Percentiles rank a stretch among this genome's conserved stretches.
Evolutionary conservation across 2,329 filamentous ascomycete species (phyloP).

Genomic region (Colletotrichum karsti): DNA sequence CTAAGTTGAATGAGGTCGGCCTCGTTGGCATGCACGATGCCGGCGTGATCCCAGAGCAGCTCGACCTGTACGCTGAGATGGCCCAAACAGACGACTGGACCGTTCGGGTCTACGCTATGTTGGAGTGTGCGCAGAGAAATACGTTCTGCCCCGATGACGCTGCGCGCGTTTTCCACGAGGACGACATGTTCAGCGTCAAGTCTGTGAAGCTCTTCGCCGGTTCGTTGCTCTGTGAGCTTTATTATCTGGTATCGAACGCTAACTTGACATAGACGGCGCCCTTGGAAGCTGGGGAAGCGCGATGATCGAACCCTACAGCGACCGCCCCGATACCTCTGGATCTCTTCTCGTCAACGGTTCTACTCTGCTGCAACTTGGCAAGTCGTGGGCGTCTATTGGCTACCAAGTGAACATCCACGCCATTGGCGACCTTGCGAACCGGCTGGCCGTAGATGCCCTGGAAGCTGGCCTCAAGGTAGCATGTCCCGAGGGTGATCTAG

Average conservation of each 20-base stretch:
- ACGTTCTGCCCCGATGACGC: slow-evolving; percentile 67
- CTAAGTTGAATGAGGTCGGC: slow-evolving; percentile 68
- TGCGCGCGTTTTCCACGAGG: slow-evolving; percentile 49
- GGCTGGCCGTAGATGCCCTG: slow-evolving; percentile 70
- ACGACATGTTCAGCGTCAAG: slow-evolving; percentile 64
- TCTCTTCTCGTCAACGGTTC: slow-evolving; percentile 74
- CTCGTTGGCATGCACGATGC: slow-evolving; percentile 77
- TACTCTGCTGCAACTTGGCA: slow-evolving; percentile 60
- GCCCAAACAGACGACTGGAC: slow-evolving; percentile 60
- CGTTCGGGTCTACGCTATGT: slow-evolving; percentile 73
- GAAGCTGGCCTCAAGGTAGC: slow-evolving; percentile 61
- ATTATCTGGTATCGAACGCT: slow-evolving; percentile 13
- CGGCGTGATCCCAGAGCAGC: slow-evolving; percentile 63
- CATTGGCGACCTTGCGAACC: slow-evolving; percentile 75
- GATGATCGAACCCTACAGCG: slow-evolving; percentile 74
- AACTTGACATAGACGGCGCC: slow-evolving; percentile 63
- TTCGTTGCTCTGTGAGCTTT: slow-evolving; percentile 37
- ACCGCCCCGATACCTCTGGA: slow-evolving; percentile 68
- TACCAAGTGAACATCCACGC: slow-evolving; percentile 79
- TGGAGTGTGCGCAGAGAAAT: slow-evolving; percentile 72
- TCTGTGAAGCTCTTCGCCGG: slow-evolving; percentile 77
- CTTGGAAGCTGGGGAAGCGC: slow-evolving; percentile 77
- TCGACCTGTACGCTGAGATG: slow-evolving; percentile 63
- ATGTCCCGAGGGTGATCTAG: slow-evolving; percentile 55
- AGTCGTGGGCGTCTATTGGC: slow-evolving; percentile 65